A percentile compares a stretch with the other conserved stretches of the same genome.
phyloP scores from a whole-genome alignment of 2,329 filamentous ascomycete species.

The Delphinella strobiligena region DNA sequence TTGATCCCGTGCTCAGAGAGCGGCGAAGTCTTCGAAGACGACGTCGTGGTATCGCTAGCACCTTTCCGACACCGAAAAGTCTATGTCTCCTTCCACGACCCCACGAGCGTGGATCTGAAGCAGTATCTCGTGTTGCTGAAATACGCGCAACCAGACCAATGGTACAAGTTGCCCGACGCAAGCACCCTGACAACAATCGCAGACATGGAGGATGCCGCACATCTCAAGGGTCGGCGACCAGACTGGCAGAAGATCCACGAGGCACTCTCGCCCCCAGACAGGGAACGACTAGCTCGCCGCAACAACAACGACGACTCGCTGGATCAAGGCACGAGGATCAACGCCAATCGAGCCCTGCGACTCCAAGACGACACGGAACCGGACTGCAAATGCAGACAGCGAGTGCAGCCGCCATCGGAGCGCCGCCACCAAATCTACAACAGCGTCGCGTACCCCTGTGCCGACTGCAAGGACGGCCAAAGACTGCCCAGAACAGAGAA shows the following conservation, averaged over 20 bases:
- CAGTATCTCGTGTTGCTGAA: not conserved
- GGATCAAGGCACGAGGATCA: not conserved
- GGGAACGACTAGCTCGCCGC: not conserved
- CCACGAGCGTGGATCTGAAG: not conserved
- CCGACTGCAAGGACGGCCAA: not conserved
- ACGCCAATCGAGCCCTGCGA: not conserved
- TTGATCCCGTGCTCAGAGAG: not conserved
- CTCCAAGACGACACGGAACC: not conserved
- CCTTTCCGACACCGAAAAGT: not conserved
- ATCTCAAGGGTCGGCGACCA: not conserved
- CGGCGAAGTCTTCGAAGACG: not conserved
- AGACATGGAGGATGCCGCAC: not conserved
- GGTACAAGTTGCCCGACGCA: not conserved
- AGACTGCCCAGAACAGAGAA: not conserved
- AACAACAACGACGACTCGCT: not conserved
- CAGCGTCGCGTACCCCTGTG: not conserved
- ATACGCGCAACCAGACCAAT: not conserved
- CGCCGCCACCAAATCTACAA: too few species aligned
- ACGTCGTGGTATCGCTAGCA: not conserved
- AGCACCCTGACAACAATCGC: not conserved
- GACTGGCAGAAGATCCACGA: not conserved
- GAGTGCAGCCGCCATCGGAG: not conserved
- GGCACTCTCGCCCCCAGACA: not conserved
- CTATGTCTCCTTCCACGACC: slow-evolving; percentile 1
- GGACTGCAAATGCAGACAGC: not conserved